A percentile compares a stretch with the other conserved stretches of the same genome.
Evolutionary conservation across 2,329 filamentous ascomycete genomes (phyloP).

Genomic region (Arthrobotrys sphaeroides): DNA sequence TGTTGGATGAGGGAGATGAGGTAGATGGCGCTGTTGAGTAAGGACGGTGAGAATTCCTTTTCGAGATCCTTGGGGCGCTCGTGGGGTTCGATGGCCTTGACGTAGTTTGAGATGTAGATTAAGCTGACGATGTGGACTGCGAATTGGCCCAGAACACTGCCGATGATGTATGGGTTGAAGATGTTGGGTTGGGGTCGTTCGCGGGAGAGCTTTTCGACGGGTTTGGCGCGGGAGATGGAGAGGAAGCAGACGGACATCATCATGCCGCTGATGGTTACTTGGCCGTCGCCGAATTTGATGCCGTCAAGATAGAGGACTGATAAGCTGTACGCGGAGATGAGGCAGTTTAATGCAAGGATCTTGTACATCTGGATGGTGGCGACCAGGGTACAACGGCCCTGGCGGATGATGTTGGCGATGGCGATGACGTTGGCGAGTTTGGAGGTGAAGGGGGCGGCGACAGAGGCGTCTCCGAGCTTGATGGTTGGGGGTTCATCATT

Average conservation of each 20-base stretch:
- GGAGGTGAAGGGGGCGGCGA: slow-evolving; percentile 95
- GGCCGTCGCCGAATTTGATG: slow-evolving; percentile 98
- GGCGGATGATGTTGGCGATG: slow-evolving; percentile 96
- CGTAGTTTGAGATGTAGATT: slow-evolving; percentile 91
- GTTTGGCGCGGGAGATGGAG: slow-evolving; percentile 95
- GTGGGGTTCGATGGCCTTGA: slow-evolving; percentile 80
- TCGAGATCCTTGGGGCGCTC: slow-evolving; percentile 79
- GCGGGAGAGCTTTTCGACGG: slow-evolving; percentile 93
- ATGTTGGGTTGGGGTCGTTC: slow-evolving; percentile 98
- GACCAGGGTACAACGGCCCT: slow-evolving; percentile 95
- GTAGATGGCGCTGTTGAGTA: slow-evolving; percentile 96
- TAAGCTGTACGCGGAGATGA: slow-evolving; percentile 97
- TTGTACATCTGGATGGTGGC: slow-evolving; percentile 99
- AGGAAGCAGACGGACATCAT: slow-evolving; percentile 99
- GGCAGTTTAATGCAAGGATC: slow-evolving; percentile 95
- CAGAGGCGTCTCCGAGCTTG: slow-evolving; percentile 95
- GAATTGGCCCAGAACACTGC: slow-evolving; percentile 95
- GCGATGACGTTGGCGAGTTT: slow-evolving; percentile 97
- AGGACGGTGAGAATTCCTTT: slow-evolving; percentile 89
- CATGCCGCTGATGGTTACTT: slow-evolving; percentile 99
- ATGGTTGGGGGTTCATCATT: slow-evolving; percentile 92
- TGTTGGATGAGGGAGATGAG: slow-evolving; percentile 98
- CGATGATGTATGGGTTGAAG: slow-evolving; percentile 98
- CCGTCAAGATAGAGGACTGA: slow-evolving; percentile 96
- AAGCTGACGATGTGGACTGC: slow-evolving; percentile 93